These are phyloP conservation scores for Paramecium sonneborni DNA, from an alignment of 73 alveolate genomes.

Conservation along the genomic window DNA sequence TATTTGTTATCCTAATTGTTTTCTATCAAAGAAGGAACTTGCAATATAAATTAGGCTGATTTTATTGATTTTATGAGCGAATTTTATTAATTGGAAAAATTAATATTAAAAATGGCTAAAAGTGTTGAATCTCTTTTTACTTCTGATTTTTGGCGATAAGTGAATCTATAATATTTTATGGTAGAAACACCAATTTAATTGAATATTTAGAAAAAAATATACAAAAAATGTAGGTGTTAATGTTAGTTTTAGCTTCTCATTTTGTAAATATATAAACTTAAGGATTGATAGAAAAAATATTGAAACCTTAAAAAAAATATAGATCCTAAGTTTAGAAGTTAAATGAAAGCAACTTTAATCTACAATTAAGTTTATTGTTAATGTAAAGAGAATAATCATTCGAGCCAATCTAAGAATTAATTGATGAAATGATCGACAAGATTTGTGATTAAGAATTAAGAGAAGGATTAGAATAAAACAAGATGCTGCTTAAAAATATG, in stretches of 20 bases:
- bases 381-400: neutral
- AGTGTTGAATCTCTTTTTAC: conserved; percentile 38
- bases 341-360: neutral
- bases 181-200: neutral
- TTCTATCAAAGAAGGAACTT: neutral
- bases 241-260: neutral
- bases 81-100: neutral
- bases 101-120: conserved; percentile 49
- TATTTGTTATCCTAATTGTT: neutral
- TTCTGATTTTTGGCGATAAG: neutral
- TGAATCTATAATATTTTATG: neutral
- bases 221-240: neutral
- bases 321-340: neutral
- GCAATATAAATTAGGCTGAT: neutral
- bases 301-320: neutral
- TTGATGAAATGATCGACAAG: neutral
- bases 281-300: neutral
- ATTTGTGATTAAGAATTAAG: neutral
- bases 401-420: neutral
- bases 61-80: neutral
- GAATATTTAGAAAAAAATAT: neutral
- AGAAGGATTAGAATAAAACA: neutral
- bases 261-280: neutral
- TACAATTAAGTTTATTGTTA: neutral
- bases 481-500: neutral